Base-by-base conservation (phyloP, 2,329 filamentous ascomycete species). In the Colletotrichum agaves region DNA sequence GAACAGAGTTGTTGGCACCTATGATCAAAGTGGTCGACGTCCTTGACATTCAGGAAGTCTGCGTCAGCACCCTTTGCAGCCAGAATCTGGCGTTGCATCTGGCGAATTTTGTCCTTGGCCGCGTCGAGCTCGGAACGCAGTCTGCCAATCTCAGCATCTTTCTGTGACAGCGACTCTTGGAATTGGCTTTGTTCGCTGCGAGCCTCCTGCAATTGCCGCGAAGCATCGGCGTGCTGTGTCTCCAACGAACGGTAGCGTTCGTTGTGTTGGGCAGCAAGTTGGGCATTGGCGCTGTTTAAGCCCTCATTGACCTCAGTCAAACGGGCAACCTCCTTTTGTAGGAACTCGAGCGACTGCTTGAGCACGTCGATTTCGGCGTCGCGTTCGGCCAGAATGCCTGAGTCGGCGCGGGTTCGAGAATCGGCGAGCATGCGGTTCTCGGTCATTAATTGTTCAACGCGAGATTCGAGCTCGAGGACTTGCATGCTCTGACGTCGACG, bases 401-500 rank as follows among this genome's bases (percentile, higher is more conserved):
- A 88, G 79, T 97, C 93, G 61, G 92, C 88, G 55, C 88, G 87
- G 60, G 85, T 79, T 73, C 91, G 91, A 12, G 69, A 60, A 21
- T 71, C 69, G 73, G 88, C 85, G 31, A 99, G 88, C 70, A 89
- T 83, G 63, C 91, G 90, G 76, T 98, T 98, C 78, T 99, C 95
- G 21, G 91, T 89, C 44, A 91, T 84, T 71, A 99, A 85, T 78
- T 95, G 91, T 73, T 98, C 93, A 74, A 99, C 87, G 75, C 88
- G 89, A 68, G 88, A 85, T 83, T 98, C 94, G 76, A 99, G 90
- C 75, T 99, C 95, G 69, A 98, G 90, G 61, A 95, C 90, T 82
- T 98, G 95, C 90, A 98, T 95, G 85, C 95, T 98, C 81, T 97
- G 96, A 77, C 95, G 93, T 77, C 95, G 94, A 74, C 95, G 94